Evolutionary conservation across 1,284 basidiomycete species (phyloP), one percentile per base, ranked within the genome.

Genomic region (Calocybe gambosa): DNA sequence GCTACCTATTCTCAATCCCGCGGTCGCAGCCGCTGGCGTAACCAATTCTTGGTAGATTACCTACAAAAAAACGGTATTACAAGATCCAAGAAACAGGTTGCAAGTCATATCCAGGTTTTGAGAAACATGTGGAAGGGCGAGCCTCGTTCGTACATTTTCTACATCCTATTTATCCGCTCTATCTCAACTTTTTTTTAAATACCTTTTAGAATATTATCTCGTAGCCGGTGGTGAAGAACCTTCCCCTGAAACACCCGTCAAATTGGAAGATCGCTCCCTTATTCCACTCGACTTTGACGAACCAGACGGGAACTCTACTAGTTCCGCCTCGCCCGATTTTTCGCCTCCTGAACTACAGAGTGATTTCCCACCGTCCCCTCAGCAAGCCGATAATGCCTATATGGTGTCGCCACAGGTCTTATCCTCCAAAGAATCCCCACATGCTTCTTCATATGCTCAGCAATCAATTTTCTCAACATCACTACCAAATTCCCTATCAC

Each of bases 91-190:
- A 89, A 89, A 61, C 85, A 89, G 62, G 86, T 89, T 55, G 86
- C 87, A 15, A 85, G 82, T 59, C 86, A 89, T 58, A 85, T 89
- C 43, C 86, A 89, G 60, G 86, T 89, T 47, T 63, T 89, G 40
- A 71, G 85, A 38, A 89, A 88, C 59, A 89, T 89, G 85, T 88
- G 85, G 85, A 87, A 87, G 60, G 85, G 84, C 28, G 78, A 85
- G 50, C 73, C 80, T 68, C 79, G 85, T 85, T 51, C 35, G 71
- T 52, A 33, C 35, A 9, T 15, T 49, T 37, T 41, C 29, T 43
- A 26, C 36, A 38, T 42, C 36, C 21, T 47, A 36, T 26, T 47
- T 45, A 43, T 21, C 43, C 46, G 20, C 41, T 45, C 38, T 48
- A 54, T 44, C 51, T 47, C 47, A 47, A 52, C 40, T 46, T 39